These are phyloP conservation scores for Gamarada debralockiae DNA, from an alignment of 495 filamentous ascomycete genomes.

Conservation along the genomic window DNA sequence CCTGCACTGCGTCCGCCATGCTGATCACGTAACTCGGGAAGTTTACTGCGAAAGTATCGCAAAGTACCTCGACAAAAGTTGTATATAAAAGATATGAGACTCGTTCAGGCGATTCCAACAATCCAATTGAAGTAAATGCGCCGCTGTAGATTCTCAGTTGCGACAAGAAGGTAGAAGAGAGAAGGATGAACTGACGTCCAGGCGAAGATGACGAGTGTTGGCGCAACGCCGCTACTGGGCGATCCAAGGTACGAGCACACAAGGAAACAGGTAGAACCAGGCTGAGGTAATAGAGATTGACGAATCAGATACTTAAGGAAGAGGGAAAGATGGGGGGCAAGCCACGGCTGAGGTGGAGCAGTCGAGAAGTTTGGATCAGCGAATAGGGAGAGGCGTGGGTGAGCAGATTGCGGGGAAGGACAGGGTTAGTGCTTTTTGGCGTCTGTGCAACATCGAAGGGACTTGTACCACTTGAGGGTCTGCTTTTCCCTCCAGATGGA, in stretches of 20 bases:
- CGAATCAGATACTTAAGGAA: too few relatives aligned
- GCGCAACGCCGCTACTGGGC: conserved; percentile 8
- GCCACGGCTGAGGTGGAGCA: neutral
- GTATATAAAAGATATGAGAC: neutral
- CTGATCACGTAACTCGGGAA: conserved; percentile 1
- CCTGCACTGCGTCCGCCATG: conserved; percentile 19
- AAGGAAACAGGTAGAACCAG: neutral
- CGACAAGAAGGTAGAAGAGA: conserved; percentile 12
- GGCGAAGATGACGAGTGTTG: conserved; percentile 11
- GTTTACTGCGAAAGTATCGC: neutral
- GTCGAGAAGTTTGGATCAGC: neutral
- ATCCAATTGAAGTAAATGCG: conserved; percentile 9
- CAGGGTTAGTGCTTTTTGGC: too few relatives aligned
- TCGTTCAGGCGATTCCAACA: conserved; percentile 1
- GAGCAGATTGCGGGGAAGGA: too few relatives aligned
- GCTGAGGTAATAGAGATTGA: conserved; percentile 1
- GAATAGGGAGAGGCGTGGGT: too few relatives aligned
- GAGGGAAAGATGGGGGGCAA: too few relatives aligned
- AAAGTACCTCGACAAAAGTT: neutral
- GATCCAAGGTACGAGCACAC: neutral
- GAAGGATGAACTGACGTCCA: conserved; percentile 10
- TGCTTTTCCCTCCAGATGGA: too few relatives aligned
- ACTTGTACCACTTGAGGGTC: too few relatives aligned
- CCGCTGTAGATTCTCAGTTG: conserved; percentile 13
- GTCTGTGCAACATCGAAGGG: too few relatives aligned